Percentiles rank a stretch among this genome's conserved stretches.
Conservation (phyloP, 306 rosid genomes). For the Inga oerstediana region DNA sequence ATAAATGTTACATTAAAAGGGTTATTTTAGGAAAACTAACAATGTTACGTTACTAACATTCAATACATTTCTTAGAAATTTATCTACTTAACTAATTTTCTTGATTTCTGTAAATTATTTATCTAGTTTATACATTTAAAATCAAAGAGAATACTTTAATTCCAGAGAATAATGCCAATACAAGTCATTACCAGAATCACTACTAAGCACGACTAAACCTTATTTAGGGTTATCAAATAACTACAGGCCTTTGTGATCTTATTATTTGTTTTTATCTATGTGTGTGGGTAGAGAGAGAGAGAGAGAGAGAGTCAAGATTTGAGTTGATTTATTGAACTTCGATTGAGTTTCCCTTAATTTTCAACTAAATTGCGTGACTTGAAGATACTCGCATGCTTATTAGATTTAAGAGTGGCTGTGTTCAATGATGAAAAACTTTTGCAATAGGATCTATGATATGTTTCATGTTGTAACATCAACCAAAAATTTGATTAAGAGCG, state of each 20-base stretch:
- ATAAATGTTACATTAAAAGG: too few relatives aligned
- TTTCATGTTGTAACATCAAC: background rate
- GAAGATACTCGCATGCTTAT: background rate
- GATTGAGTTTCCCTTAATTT: background rate
- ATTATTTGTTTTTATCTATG: background rate
- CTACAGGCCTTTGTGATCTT: background rate
- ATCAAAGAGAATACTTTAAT: too few relatives aligned
- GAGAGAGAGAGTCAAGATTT: background rate
- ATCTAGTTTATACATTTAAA: too few relatives aligned
- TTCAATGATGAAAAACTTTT: background rate
- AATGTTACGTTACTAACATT: too few relatives aligned
- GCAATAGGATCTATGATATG: background rate
- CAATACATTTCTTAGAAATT: too few relatives aligned
- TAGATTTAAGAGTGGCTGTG: background rate
- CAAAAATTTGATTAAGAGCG: background rate
- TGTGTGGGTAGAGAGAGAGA: too few relatives aligned
- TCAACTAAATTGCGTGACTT: background rate
- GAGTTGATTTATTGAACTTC: background rate
- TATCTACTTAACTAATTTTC: too few relatives aligned
- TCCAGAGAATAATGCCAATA: too few relatives aligned
- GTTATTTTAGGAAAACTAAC: too few relatives aligned
- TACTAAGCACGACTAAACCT: background rate
- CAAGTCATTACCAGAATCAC: too few relatives aligned
- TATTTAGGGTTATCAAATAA: background rate
- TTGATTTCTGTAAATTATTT: too few relatives aligned